Percentiles rank a stretch among this genome's conserved stretches.
Conservation (phyloP, 306 rosid genomes). For the Fragaria vesca region DNA sequence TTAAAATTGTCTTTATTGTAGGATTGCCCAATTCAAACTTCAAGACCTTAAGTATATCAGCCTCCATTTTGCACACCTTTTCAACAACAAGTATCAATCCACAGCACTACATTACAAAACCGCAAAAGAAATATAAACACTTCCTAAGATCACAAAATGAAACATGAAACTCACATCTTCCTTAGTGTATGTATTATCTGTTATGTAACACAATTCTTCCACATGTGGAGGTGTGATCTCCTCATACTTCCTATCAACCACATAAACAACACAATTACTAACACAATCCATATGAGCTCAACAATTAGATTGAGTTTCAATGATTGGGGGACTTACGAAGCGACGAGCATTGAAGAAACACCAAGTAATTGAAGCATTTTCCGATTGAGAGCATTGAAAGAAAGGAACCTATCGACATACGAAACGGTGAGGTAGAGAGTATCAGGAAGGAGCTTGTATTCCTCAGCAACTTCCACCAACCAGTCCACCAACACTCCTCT, state of each 20-base stretch:
- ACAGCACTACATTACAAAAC: conserved; percentile 4
- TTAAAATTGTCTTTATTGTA: conserved; percentile 71
- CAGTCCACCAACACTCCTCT: conserved; percentile 82
- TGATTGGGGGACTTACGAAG: conserved; percentile 56
- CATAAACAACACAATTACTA: not conserved
- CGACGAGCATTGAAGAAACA: conserved; percentile 74
- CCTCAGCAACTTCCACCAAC: conserved; percentile 93
- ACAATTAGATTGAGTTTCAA: not conserved
- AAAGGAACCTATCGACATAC: conserved; percentile 65
- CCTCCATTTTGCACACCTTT: conserved; percentile 84
- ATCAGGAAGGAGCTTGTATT: conserved; percentile 71
- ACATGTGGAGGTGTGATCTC: conserved; percentile 82
- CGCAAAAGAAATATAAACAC: not conserved
- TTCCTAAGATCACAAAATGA: not conserved
- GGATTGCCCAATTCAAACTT: conserved; percentile 87
- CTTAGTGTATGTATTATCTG: conserved; percentile 69
- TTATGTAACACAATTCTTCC: conserved; percentile 75
- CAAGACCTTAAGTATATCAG: conserved; percentile 64
- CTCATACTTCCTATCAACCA: conserved; percentile 69
- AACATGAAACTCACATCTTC: conserved; percentile 47
- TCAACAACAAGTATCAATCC: not conserved
- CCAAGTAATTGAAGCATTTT: conserved; percentile 71
- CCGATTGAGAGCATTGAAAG: conserved; percentile 41
- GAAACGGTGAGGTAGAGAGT: conserved; percentile 60
- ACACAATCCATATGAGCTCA: not conserved